Base-by-base conservation (phyloP, 768 basidiomycete species). In the Gymnopilus dilepis region DNA sequence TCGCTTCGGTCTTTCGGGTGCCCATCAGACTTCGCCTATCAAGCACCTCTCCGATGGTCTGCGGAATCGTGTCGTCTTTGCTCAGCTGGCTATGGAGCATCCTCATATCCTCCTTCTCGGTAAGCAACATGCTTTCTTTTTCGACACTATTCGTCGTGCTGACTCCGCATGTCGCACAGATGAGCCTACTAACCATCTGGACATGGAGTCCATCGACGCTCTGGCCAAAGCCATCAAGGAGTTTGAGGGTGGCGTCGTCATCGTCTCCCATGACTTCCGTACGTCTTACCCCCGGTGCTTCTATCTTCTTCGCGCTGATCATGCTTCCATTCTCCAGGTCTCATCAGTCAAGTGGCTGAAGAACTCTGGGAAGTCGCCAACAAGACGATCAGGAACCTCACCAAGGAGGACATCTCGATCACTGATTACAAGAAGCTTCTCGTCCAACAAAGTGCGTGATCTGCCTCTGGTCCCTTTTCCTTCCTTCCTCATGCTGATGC, bases 201-300 rank as follows among this genome's bases (percentile, higher is more conserved):
- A 97, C 74, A 97, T 97, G 97, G 90, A 86, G 66, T 96, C 94
- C 28, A 99, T 99, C 74, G 97, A 99, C 73, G 97, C 97, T 1
- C 86, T 99, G 50, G 97, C 97, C 6, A 75, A 77, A 24, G 97
- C 97, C 52, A 99, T 99, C 83, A 97, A 97, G 76, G 93, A 92
- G 72, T 99, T 94, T 74, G 91, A 93, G 71, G 97, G 97, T 61
- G 97, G 97, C 70, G 97, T 99, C 40, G 97, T 99, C 68, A 99
- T 99, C 73, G 97, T 99, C 65, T 98, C 96, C 50, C 97, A 99
- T 81, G 97, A 99, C 78, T 99, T 99, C 91, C 92, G 97, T 93
- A 69, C 66, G 90, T 85, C 24, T 58, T 55, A 9, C 15, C 56
- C 11, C 19, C 2, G 13, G 4, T 48, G 37, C 55, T 15, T 28